Percentiles rank a stretch among this genome's conserved stretches.
Evolutionary conservation across 2,329 filamentous ascomycete species (phyloP).

Genomic region (Aspergillus fijiensis): DNA sequence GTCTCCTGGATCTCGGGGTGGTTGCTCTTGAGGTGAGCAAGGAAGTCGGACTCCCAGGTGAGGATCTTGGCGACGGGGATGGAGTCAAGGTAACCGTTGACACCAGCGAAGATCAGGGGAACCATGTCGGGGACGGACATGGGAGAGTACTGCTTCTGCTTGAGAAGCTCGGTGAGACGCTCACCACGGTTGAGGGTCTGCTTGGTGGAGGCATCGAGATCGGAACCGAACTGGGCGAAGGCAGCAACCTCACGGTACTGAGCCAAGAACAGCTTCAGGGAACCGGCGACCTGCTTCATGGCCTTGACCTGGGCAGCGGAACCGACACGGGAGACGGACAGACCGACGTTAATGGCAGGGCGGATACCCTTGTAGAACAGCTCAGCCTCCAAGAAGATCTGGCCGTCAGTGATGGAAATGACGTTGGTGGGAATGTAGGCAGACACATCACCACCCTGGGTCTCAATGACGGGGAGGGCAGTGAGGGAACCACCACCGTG

Average conservation of each 20-base stretch:
- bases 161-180: slow-evolving; percentile 96
- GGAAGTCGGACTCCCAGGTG: slow-evolving; percentile 91
- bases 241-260: slow-evolving; percentile 99
- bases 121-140: slow-evolving; percentile 99
- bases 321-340: slow-evolving; percentile 99
- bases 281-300: slow-evolving; percentile 99
- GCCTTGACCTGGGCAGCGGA: slow-evolving; percentile 99
- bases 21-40: slow-evolving; percentile 87
- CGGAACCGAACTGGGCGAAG: slow-evolving; percentile 99
- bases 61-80: slow-evolving; percentile 91
- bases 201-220: slow-evolving; percentile 98
- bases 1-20: slow-evolving; percentile 77
- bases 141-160: slow-evolving; percentile 99
- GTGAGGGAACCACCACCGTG: slow-evolving; percentile 95
- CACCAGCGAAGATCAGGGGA: slow-evolving; percentile 97
- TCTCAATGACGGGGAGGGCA: slow-evolving; percentile 97
- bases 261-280: slow-evolving; percentile 99
- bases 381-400: slow-evolving; percentile 99
- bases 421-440: slow-evolving; percentile 99
- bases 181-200: slow-evolving; percentile 98
- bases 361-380: slow-evolving; percentile 99
- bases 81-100: slow-evolving; percentile 90
- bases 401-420: slow-evolving; percentile 99
- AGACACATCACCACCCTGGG: slow-evolving; percentile 99
- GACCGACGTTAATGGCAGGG: slow-evolving; percentile 99